Percentiles rank a stretch among this genome's conserved stretches.
Evolutionary conservation across 1,139 yeast genomes (phyloP).

Genomic region (Kazachstania sp.): DNA sequence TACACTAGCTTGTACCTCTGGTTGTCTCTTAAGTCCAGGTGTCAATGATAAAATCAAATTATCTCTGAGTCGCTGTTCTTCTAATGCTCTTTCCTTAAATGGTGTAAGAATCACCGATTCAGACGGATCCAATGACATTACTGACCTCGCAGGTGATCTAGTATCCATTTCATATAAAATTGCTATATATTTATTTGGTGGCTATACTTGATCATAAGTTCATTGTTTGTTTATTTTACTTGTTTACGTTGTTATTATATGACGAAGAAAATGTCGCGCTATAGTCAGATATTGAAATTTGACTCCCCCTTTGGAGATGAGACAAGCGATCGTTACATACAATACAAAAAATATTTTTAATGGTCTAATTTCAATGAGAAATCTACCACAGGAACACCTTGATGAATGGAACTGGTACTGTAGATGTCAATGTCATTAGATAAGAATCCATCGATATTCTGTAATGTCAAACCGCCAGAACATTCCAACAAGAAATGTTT

Average conservation of each 20-base stretch:
- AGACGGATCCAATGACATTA: constrained; percentile 3
- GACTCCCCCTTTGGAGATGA: no score
- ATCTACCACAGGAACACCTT: constrained; percentile 75
- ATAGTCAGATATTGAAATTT: not conserved
- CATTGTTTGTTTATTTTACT: not conserved
- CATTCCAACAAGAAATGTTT: constrained; percentile 69
- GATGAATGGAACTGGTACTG: constrained; percentile 90
- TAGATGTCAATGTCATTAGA: constrained; percentile 80
- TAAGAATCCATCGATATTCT: constrained; percentile 56
- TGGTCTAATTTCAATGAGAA: constrained; percentile 71
- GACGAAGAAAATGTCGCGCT: not conserved
- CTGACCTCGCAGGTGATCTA: constrained; percentile 9
- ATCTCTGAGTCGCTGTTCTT: constrained; percentile 17
- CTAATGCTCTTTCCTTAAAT: constrained; percentile 19
- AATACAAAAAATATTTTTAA: constrained; percentile 5
- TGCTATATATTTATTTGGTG: not conserved
- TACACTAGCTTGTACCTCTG: constrained; percentile 9
- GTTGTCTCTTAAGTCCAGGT: constrained; percentile 16
- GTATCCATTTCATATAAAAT: not conserved
- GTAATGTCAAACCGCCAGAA: constrained; percentile 77
- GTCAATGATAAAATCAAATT: constrained; percentile 16
- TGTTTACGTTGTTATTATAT: not conserved
- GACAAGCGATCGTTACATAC: no score
- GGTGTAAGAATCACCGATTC: constrained; percentile 16
- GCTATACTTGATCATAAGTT: not conserved